Evolutionary conservation across 106 monocot genomes (phyloP), one percentile per base, ranked within the genome.

Genomic region (Apostasia ramifera): DNA sequence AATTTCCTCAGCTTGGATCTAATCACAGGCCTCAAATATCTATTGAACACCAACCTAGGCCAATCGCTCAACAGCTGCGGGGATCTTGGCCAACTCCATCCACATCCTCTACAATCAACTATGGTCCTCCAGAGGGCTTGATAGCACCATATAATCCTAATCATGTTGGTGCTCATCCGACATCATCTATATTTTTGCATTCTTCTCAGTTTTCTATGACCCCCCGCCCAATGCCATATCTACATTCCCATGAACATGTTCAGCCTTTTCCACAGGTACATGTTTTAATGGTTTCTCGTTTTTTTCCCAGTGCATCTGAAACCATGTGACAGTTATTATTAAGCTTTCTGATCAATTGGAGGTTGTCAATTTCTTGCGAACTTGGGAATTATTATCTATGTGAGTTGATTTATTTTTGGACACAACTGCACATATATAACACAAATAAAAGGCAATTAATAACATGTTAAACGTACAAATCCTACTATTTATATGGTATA

Each of bases 1-100:
- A 91, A 66, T 95, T 91, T 70, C 95, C 95, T 47, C 91, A 91
- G 44, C 91, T 95, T 59, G 83, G 88, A 48, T 72, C 84, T 6
- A 71, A 74, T 61, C 86, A 82, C 7, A 63, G 81, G 43, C 73
- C 88, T 52, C 84, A 74, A 39, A 73, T 88, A 46, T 73, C 88
- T 41, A 63, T 84, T 9, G 88, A 84, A 13, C 77, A 86, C 55
- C 83, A 84, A 48, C 69, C 71, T 65, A 71, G 61, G 26, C 57
- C 86, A 41, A 61, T 83, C 42, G 71, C 88, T 57, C 79, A 73
- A 53, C 91, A 88, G 51, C 12, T 86, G 39, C 78, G 58, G 53
- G 83, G 81, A 47, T 69, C 75, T 57, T 88, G 94, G 94, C 70
- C 76, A 44, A 42, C 74, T 45, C 50, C 78, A 67, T 72, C 83